A percentile compares a stretch with the other conserved stretches of the same genome.
Evolutionary conservation across 768 basidiomycete species (phyloP).

Genomic region (Mycena sanguinolenta): DNA sequence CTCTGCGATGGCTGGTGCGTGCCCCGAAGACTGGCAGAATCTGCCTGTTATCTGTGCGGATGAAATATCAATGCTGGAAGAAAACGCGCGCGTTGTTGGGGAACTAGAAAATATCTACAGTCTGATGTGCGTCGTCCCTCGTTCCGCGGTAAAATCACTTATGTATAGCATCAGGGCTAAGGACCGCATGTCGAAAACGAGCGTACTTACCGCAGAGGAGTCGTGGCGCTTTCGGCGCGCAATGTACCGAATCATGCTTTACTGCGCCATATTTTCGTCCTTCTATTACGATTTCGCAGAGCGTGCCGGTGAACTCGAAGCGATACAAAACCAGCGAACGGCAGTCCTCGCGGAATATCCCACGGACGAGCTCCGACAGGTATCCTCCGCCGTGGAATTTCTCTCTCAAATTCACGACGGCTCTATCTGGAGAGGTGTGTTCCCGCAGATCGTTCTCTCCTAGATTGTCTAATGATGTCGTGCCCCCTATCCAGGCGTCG

Average conservation of each 20-base stretch:
- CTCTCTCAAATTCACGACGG: neutral
- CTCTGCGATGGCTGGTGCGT: conserved; percentile 6
- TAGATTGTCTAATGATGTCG: neutral
- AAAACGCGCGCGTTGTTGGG: conserved; percentile 24
- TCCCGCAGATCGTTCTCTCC: neutral
- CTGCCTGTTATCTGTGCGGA: conserved; percentile 5
- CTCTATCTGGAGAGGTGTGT: neutral
- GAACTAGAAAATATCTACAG: conserved; percentile 43
- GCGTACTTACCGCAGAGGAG: conserved; percentile 38
- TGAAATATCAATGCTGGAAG: conserved; percentile 15
- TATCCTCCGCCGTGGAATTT: conserved; percentile 4
- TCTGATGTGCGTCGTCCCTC: conserved; percentile 34
- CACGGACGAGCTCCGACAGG: conserved; percentile 15
- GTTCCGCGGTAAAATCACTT: too few species aligned
- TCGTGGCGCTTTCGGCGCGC: conserved; percentile 44
- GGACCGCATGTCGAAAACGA: conserved; percentile 24
- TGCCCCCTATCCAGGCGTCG: too few species aligned
- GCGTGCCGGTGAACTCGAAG: neutral
- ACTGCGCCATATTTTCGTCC: conserved; percentile 22
- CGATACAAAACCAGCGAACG: conserved; percentile 1
- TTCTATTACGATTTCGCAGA: neutral
- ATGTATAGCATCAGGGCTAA: neutral
- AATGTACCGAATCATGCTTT: conserved; percentile 38
- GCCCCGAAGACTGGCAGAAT: conserved; percentile 6
- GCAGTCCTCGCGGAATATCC: conserved; percentile 10